These are phyloP conservation scores for Gracilaria caudata DNA, from an alignment of 23 red algal species.

Conservation along the genomic window DNA sequence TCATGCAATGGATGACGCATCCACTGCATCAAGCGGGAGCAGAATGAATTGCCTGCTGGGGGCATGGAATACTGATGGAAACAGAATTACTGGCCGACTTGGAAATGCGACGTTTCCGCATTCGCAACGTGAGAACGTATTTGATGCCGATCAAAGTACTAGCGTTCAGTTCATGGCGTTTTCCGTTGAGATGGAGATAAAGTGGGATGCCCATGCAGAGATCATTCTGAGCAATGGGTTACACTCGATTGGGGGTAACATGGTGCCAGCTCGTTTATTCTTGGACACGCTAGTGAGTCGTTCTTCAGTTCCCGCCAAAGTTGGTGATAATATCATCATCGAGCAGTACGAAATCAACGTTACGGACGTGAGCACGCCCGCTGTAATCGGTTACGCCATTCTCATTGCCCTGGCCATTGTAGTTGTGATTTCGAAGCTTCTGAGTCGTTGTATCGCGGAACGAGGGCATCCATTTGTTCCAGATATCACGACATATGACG, in stretches of 20 bases:
- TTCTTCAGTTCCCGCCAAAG: background rate
- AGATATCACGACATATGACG: background rate
- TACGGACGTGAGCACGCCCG: background rate
- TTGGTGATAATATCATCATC: background rate
- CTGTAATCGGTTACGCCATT: slow-evolving; percentile 6
- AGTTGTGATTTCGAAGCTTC: background rate
- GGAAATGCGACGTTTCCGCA: slow-evolving; percentile 2
- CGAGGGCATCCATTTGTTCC: background rate
- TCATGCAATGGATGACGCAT: background rate
- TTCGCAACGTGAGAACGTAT: background rate
- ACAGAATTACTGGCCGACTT: background rate
- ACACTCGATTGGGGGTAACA: slow-evolving; percentile 8
- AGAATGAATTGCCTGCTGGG: slow-evolving; percentile 27
- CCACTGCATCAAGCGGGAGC: background rate
- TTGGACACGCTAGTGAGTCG: slow-evolving; percentile 25
- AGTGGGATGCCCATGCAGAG: background rate
- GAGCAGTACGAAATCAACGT: slow-evolving; percentile 4
- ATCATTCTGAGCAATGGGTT: background rate
- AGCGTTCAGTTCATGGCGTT: background rate
- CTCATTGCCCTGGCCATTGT: background rate
- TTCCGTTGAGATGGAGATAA: background rate
- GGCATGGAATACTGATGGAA: background rate
- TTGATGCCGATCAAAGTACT: background rate
- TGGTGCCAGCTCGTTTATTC: slow-evolving; percentile 8
- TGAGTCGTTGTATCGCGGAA: background rate